Evolutionary conservation across 805 yeast species (phyloP).

Genomic region (Candida silvicultrix): DNA sequence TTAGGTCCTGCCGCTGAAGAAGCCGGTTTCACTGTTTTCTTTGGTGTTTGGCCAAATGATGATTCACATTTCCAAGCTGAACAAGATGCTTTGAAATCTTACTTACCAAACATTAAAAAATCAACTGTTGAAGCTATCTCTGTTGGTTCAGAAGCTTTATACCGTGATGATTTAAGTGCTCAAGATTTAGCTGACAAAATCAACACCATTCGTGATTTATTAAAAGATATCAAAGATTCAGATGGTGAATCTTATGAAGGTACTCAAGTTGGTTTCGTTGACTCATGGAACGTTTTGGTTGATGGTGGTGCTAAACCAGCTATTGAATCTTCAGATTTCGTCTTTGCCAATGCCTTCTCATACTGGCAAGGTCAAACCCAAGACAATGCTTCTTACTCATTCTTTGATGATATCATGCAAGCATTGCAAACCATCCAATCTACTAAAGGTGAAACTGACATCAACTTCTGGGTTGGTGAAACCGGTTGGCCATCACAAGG

Average conservation of each 20-base stretch:
- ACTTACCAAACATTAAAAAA: slow-evolving; percentile 68
- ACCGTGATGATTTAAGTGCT: slow-evolving; percentile 84
- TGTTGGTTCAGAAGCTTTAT: slow-evolving; percentile 94
- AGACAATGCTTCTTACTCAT: slow-evolving; percentile 80
- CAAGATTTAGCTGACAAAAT: slow-evolving; percentile 65
- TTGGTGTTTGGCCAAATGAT: slow-evolving; percentile 95
- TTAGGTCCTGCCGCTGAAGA: slow-evolving; percentile 83
- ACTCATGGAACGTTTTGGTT: slow-evolving; percentile 90
- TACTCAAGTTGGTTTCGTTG: slow-evolving; percentile 86
- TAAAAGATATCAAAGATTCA: slow-evolving; percentile 63
- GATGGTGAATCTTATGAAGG: slow-evolving; percentile 71
- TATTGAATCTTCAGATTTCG: slow-evolving; percentile 74
- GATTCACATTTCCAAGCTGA: slow-evolving; percentile 71
- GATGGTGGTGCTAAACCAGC: slow-evolving; percentile 70
- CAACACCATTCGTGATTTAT: slow-evolving; percentile 49
- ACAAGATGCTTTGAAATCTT: slow-evolving; percentile 58
- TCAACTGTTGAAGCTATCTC: slow-evolving; percentile 68
- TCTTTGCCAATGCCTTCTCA: slow-evolving; percentile 92
- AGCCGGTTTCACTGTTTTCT: slow-evolving; percentile 67
- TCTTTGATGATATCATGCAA: slow-evolving; percentile 97
- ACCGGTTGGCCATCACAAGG: slow-evolving; percentile 97
- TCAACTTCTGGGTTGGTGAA: slow-evolving; percentile 93
- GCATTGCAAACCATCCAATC: slow-evolving; percentile 86
- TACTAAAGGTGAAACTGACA: slow-evolving; percentile 78
- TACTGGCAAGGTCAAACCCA: slow-evolving; percentile 98